Evolutionary conservation across 2,329 filamentous ascomycete species (phyloP), one percentile per base, ranked within the genome.

Genomic region (Emergomyces africanus): DNA sequence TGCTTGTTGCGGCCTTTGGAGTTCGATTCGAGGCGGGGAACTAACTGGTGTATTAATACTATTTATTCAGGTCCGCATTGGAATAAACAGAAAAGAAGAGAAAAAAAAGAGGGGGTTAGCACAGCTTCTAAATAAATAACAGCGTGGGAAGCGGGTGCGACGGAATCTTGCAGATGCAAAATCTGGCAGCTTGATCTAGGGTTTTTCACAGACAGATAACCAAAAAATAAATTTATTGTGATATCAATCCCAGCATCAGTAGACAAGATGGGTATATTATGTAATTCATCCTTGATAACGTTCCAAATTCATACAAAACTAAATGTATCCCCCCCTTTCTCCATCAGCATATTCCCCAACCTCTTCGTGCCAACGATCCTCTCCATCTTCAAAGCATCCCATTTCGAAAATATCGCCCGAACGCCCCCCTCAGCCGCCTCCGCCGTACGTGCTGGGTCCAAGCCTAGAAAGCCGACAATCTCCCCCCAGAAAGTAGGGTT

Each of bases 301-400:
- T 60, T 14, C 15, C 25, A 39, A 12, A 6, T n/a, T 69, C 82
- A 96, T 62, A 95, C 79, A 79, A 97, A 97, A 70, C 96, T 91
- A 81, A 97, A 99, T 0, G 89, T 94, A 81, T 97, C 92, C 3
- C 82, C 83, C 3, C 85, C 86, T 68, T 83, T 84, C 66, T 95
- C 90, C 62, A 80, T 82, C 59, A 96, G 77, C 90, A 99, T 94
- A 71, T 84, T 88, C 18, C 84, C 85, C 6, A 94, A 84, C 62
- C 94, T 82, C 74, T 87, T 83, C 1, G 82, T 88, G 0, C 94
- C 94, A 1, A 91, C 91, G 44, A 97, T 78, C 60, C 94, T 81
- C 78, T 99, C 94, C 66, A 97, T 74, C 77, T 88, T 91, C 75
- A 97, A 77, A 14, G 85, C 83, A 75, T 99, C 94, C 79, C 90